These are phyloP conservation scores for Schwanniomyces yamadae DNA, from an alignment of 805 yeast species.

Conservation along the genomic window DNA sequence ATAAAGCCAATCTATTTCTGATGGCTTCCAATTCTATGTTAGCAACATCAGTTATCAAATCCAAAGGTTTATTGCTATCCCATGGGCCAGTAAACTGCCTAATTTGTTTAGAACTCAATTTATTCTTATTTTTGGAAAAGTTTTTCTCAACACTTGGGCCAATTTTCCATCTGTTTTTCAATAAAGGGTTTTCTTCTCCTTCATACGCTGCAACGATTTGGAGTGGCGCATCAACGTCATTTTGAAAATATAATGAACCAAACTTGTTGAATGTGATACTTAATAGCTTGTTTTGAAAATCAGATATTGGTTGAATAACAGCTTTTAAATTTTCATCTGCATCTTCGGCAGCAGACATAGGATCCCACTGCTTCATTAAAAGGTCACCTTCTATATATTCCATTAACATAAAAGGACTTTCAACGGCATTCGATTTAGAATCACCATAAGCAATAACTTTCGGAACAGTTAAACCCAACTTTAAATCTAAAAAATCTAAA, in stretches of 20 bases:
- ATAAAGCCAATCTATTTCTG: conserved; percentile 50
- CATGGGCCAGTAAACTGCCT: conserved; percentile 75
- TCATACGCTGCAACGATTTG: conserved; percentile 51
- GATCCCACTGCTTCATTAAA: conserved; percentile 90
- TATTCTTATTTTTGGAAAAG: conserved; percentile 66
- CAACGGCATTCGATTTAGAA: conserved; percentile 58
- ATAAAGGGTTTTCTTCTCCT: conserved; percentile 55
- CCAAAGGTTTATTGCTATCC: conserved; percentile 55
- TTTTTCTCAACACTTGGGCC: conserved; percentile 87
- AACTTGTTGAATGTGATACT: conserved; percentile 61
- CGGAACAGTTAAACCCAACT: conserved; percentile 70
- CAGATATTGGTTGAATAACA: conserved; percentile 73
- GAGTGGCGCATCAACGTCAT: conserved; percentile 54
- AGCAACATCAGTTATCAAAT: conserved; percentile 64
- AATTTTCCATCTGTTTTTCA: conserved; percentile 75
- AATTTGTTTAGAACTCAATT: conserved; percentile 49
- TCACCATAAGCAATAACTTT: conserved; percentile 68
- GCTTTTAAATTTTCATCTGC: conserved; percentile 50
- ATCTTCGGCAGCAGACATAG: conserved; percentile 59
- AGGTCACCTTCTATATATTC: conserved; percentile 78
- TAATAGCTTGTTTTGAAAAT: conserved; percentile 57
- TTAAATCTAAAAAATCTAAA: conserved; percentile 70
- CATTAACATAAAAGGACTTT: conserved; percentile 76
- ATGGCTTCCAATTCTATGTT: conserved; percentile 63
- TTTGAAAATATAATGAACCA: conserved; percentile 81